Conservation (phyloP, 2,329 filamentous ascomycete species). For the Aspergillus proliferans region DNA sequence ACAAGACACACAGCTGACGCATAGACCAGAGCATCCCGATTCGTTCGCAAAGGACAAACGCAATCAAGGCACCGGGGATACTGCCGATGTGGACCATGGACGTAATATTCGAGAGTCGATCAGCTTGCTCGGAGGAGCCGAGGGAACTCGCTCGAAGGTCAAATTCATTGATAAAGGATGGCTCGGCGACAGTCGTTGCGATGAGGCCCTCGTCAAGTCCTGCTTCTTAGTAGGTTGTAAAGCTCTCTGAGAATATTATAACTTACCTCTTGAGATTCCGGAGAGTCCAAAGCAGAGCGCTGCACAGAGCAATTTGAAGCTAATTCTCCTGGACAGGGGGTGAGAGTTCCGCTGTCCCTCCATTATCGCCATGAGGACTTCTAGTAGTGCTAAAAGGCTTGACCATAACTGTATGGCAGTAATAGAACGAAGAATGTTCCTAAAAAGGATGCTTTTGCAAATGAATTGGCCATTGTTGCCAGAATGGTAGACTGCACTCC, state of each 20-base stretch:
- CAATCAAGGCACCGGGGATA: conserved; percentile 29
- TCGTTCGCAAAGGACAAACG: conserved; percentile 21
- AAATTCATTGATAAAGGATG: conserved; percentile 14
- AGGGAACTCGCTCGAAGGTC: conserved; percentile 5
- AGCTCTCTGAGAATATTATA: background rate
- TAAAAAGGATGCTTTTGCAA: background rate
- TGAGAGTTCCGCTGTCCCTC: background rate
- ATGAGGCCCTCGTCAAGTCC: conserved; percentile 19
- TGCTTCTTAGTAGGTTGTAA: background rate
- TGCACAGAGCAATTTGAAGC: conserved; percentile 8
- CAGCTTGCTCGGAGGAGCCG: conserved; percentile 18
- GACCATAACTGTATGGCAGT: background rate
- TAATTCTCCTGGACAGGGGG: background rate
- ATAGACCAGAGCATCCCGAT: conserved; percentile 22
- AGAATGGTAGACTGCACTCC: background rate
- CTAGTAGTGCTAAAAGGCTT: background rate
- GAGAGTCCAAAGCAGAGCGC: conserved; percentile 11
- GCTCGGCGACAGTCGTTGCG: conserved; percentile 14
- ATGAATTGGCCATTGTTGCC: background rate
- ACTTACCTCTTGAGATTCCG: conserved; percentile 11
- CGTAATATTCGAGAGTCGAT: conserved; percentile 31
- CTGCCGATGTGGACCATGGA: conserved; percentile 37
- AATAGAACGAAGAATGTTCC: background rate
- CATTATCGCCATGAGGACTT: background rate
- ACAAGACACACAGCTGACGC: conserved; percentile 15